Evolutionary conservation across 768 basidiomycete genomes (phyloP).

Genomic region (Tulasnella sp.): DNA sequence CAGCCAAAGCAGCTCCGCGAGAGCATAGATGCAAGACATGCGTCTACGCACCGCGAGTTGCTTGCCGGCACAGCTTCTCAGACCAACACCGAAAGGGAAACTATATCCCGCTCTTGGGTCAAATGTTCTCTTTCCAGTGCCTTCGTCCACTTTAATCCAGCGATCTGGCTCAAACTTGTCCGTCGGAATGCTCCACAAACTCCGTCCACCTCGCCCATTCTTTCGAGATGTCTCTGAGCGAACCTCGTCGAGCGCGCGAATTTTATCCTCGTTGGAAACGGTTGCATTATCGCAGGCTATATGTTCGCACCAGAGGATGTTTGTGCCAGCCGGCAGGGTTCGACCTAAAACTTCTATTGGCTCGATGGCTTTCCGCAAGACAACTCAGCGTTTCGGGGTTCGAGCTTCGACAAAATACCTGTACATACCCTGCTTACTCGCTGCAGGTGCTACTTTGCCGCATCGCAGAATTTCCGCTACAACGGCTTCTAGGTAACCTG

Average conservation of each 20-base stretch:
- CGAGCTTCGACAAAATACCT: neutral
- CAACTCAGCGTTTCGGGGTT: neutral
- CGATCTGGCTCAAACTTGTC: neutral
- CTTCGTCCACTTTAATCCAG: neutral
- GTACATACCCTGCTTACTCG: neutral
- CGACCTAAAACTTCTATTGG: neutral
- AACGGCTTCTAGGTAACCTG: conserved; percentile 10
- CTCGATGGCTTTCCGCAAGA: neutral
- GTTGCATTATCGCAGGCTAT: neutral
- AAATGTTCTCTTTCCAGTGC: neutral
- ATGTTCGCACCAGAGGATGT: neutral
- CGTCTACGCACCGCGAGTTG: neutral
- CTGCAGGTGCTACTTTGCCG: neutral
- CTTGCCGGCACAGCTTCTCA: neutral
- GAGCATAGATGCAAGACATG: neutral
- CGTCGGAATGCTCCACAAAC: neutral
- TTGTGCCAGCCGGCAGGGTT: neutral
- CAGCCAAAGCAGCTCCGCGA: neutral
- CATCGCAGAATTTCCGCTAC: neutral
- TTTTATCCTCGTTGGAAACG: neutral
- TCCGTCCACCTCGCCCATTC: neutral
- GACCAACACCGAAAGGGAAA: neutral
- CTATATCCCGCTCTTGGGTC: neutral
- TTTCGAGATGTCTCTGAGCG: conserved; percentile 1
- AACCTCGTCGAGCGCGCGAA: neutral